These are phyloP conservation scores for Venturia nashicola DNA, from an alignment of 2,329 filamentous ascomycete species.

Conservation along the genomic window DNA sequence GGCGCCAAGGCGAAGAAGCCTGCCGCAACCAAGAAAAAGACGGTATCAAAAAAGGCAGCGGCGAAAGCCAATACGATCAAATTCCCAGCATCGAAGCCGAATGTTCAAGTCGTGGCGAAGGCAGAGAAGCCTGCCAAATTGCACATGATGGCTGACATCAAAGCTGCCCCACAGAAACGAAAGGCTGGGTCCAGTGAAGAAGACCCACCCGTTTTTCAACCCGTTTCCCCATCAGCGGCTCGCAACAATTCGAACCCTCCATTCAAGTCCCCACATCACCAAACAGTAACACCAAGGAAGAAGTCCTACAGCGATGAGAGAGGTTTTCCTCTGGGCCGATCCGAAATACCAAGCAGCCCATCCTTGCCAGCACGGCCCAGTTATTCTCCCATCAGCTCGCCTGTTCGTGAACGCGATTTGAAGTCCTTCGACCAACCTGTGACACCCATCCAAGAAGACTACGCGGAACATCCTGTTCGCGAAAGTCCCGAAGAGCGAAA, in stretches of 20 bases:
- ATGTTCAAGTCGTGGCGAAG: neutral
- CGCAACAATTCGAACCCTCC: conserved; percentile 5
- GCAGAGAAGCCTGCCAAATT: neutral
- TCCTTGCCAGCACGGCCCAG: neutral
- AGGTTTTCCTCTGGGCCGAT: neutral
- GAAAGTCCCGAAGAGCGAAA: conserved; percentile 6
- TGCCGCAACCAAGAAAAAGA: neutral
- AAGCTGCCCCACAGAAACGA: neutral
- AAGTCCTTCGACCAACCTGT: neutral
- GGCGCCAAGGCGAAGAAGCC: neutral
- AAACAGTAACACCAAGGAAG: neutral
- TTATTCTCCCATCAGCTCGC: neutral
- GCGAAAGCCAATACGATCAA: neutral
- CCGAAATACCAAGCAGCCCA: neutral
- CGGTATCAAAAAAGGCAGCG: neutral
- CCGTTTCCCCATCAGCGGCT: conserved; percentile 1
- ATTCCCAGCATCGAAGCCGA: neutral
- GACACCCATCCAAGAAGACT: neutral
- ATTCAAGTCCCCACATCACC: neutral
- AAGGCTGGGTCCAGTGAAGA: neutral
- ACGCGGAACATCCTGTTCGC: neutral
- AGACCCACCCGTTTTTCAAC: neutral
- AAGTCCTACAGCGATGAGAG: neutral
- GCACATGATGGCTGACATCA: neutral
- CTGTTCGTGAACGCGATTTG: neutral